Evolutionary conservation across 768 basidiomycete genomes (phyloP).

Genomic region (Lentinula detonsa): DNA sequence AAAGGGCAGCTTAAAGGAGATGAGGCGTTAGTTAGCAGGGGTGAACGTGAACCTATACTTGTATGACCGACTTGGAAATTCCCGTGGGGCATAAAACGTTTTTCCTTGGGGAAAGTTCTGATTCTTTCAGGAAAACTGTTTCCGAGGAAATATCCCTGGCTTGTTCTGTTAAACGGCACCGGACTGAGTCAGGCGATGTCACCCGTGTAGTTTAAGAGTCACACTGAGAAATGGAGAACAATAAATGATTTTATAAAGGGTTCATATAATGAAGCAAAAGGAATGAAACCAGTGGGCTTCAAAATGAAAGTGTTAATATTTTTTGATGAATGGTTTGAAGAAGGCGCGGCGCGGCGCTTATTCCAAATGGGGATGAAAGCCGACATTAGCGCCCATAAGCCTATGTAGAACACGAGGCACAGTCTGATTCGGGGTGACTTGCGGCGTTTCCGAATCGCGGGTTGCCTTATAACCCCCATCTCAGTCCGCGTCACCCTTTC

Average conservation of each 20-base stretch:
- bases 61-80: background rate
- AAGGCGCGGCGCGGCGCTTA: background rate
- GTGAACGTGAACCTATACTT: background rate
- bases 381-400: background rate
- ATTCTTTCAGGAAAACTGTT: background rate
- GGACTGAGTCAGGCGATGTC: conserved; percentile 4
- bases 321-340: background rate
- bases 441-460: background rate
- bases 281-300: background rate
- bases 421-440: background rate
- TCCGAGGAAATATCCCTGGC: background rate
- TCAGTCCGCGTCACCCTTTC: background rate
- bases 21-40: background rate
- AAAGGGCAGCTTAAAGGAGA: background rate
- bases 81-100: background rate
- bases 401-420: background rate
- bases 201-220: background rate
- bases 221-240: background rate
- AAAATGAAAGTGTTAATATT: background rate
- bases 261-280: background rate
- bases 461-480: background rate
- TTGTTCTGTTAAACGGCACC: background rate
- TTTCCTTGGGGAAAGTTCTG: conserved; percentile 3
- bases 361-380: conserved; percentile 1
- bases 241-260: background rate